Evolutionary conservation across 192 early-diverging fungal genomes (phyloP).

Genomic region (Entomortierella chlamydospora): DNA sequence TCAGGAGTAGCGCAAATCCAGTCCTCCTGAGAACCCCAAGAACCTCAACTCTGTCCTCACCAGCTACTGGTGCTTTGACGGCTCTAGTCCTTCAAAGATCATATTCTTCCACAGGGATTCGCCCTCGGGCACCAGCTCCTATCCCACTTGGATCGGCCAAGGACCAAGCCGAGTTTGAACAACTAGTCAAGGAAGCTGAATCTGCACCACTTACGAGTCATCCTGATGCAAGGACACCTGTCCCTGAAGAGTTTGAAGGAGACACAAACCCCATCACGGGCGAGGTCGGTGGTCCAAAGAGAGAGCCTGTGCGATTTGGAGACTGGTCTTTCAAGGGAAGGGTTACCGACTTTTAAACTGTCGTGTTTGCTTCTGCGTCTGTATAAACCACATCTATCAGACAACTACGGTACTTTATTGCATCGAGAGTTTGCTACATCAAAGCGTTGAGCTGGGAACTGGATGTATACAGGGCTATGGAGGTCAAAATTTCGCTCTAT

Average conservation of each 20-base stretch:
- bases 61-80: too few relatives aligned
- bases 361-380: neutral
- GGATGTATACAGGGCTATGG: too few relatives aligned
- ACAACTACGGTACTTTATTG: too few relatives aligned
- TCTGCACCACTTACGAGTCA: constrained; percentile 48
- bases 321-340: constrained; percentile 82
- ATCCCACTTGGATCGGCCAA: constrained; percentile 74
- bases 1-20: neutral
- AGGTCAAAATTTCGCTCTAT: too few relatives aligned
- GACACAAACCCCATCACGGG: constrained; percentile 82
- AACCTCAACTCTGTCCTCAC: neutral
- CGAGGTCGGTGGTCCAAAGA: constrained; percentile 83
- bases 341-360: constrained; percentile 68
- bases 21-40: neutral
- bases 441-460: too few relatives aligned
- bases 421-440: too few relatives aligned
- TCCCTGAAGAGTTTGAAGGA: constrained; percentile 73
- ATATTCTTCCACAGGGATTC: constrained; percentile 22
- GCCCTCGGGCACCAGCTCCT: constrained; percentile 64
- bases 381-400: too few relatives aligned
- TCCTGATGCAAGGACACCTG: constrained; percentile 62
- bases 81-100: neutral
- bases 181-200: constrained; percentile 65
- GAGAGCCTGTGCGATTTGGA: constrained; percentile 84
- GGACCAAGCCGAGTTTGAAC: constrained; percentile 79